Conservation (phyloP, 2,329 filamentous ascomycete genomes). For the Xylaria sp. region DNA sequence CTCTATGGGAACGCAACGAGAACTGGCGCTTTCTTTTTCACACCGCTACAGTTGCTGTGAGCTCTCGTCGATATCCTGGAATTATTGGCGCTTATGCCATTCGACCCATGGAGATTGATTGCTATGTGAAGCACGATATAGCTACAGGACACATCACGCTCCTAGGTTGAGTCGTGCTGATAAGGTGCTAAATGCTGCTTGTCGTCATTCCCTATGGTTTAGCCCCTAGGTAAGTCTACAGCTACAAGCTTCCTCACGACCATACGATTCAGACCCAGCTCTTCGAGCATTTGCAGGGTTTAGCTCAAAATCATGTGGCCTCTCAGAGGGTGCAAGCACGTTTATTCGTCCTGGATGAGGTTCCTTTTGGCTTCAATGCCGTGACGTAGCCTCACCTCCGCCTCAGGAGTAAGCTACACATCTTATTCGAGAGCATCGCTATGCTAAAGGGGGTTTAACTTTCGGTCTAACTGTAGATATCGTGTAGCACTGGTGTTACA, state of each 20-base stretch:
- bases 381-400: neutral
- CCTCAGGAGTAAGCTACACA: neutral
- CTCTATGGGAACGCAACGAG: neutral
- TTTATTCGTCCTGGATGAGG: neutral
- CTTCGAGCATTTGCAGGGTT: neutral
- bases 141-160: neutral
- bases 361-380: neutral
- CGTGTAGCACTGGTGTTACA: neutral
- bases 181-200: conserved; percentile 9
- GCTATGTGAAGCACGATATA: neutral
- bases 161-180: conserved; percentile 4
- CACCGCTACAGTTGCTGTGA: neutral
- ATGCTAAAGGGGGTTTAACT: neutral
- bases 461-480: neutral
- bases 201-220: neutral
- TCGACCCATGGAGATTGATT: neutral
- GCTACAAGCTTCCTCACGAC: neutral
- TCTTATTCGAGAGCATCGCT: neutral
- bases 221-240: neutral
- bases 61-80: neutral
- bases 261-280: conserved; percentile 4
- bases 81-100: neutral
- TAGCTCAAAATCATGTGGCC: conserved; percentile 4
- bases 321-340: neutral
- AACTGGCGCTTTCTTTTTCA: neutral